Evolutionary conservation across 2,329 filamentous ascomycete genomes (phyloP).

Genomic region (Penicillium griseofulvum): DNA sequence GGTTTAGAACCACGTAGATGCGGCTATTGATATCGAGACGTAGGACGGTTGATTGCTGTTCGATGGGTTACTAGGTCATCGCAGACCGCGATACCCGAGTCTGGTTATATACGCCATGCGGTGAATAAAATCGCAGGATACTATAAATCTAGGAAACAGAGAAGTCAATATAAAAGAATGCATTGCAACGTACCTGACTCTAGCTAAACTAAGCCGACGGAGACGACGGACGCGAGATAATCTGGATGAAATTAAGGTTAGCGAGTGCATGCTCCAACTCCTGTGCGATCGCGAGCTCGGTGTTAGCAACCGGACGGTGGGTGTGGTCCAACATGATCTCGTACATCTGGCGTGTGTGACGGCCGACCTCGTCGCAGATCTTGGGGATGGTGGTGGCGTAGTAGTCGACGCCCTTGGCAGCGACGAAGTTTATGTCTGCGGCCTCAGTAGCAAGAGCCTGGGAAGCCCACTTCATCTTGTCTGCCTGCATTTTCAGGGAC

Average conservation of each 20-base stretch:
- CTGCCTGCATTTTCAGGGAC: not conserved
- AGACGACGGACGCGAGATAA: too few species aligned
- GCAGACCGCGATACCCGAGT: not conserved
- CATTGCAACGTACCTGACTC: not conserved
- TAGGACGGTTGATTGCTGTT: not conserved
- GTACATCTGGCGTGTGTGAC: not conserved
- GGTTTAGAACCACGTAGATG: not conserved
- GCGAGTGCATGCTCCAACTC: not conserved
- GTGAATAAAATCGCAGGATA: too few species aligned
- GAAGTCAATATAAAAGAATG: not conserved
- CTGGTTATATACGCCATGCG: not conserved
- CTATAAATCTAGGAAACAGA: not conserved
- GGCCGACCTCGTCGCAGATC: not conserved
- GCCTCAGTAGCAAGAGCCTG: not conserved
- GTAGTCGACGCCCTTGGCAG: not conserved
- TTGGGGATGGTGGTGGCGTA: not conserved
- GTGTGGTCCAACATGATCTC: not conserved
- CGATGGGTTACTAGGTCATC: not conserved
- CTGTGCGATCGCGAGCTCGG: not conserved
- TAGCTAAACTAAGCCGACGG: not conserved
- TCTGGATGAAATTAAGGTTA: not conserved
- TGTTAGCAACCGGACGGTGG: not conserved
- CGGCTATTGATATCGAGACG: not conserved
- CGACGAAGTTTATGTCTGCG: not conserved
- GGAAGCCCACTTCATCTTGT: slow-evolving; percentile 5